phyloP scores from a whole-genome alignment of 306 rosid genomes.

The Senna tora region DNA sequence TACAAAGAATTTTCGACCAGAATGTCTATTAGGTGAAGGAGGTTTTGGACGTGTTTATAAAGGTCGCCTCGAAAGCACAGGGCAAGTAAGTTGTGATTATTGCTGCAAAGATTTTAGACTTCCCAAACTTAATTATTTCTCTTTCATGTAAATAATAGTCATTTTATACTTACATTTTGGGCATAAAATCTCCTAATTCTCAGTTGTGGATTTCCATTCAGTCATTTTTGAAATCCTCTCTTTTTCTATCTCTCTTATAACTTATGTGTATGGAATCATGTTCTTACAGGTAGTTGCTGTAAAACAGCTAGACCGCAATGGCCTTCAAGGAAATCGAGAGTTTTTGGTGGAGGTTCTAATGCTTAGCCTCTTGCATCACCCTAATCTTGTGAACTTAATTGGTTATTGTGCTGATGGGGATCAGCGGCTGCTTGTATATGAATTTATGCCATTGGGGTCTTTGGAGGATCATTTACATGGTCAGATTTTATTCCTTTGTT shows the following conservation, averaged over 20 bases:
- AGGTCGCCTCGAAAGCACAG: conserved; percentile 90
- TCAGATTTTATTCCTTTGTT: conserved; percentile 53
- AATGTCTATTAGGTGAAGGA: conserved; percentile 90
- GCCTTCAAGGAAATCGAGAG: conserved; percentile 98
- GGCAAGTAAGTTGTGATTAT: conserved; percentile 70
- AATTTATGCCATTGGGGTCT: conserved; percentile 99
- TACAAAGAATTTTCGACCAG: conserved; percentile 85
- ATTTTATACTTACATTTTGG: conserved; percentile 19
- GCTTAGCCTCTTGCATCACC: conserved; percentile 99
- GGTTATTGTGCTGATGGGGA: conserved; percentile 99
- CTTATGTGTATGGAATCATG: conserved; percentile 37
- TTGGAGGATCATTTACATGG: conserved; percentile 99
- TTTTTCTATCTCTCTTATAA: conserved; percentile 7
- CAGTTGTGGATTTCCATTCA: conserved; percentile 4
- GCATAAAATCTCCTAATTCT: conserved; percentile 16
- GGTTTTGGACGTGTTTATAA: conserved; percentile 97
- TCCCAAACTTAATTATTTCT: background rate
- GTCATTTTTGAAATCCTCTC: conserved; percentile 9
- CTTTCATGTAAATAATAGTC: conserved; percentile 19
- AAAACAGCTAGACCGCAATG: conserved; percentile 97
- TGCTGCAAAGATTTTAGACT: conserved; percentile 23
- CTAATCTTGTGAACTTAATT: conserved; percentile 93
- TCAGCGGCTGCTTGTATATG: conserved; percentile 96
- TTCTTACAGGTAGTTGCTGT: conserved; percentile 90
- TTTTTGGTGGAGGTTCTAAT: conserved; percentile 98